Evolutionary conservation across 2,329 filamentous ascomycete genomes (phyloP), one percentile per base, ranked within the genome.

Genomic region (Claviceps sp.): DNA sequence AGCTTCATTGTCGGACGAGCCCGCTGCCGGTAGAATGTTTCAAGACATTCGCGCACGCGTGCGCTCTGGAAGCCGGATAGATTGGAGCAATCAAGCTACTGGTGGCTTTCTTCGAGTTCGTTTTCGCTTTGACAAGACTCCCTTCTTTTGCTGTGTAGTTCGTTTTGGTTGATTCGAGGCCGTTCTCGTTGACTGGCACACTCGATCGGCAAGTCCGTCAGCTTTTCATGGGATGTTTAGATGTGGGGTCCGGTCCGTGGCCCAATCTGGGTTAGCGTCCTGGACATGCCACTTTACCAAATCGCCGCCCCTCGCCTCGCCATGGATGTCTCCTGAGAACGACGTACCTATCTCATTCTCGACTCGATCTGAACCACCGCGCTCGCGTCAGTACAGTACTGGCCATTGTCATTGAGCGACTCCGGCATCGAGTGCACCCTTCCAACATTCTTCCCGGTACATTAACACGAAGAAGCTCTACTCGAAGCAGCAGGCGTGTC

Each of bases 1-100:
- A 59, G 65, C 62, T 73, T 77, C 71, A 76, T 77, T 61, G 64
- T 71, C 70, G 66, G 53, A 63, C 64, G 50, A 60, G 38, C 52
- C 55, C 52, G 59, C 57, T 61, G 66, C 66, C 68, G 69, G 70
- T 51, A 58, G 64, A n/a, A 36, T n/a, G 42, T 36, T 9, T 34
- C 49, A 5, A n/a, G 16, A 48, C 26, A 29, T 29, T 29, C 26
- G 26, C 26, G 26, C 26, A 29, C 26, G 26, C 26, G 26, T 29
- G 26, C 8, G 26, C 26, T 29, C 26, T 29, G 26, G 26, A 11
- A 29, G 8, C 26, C 8, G 8, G 2, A 11, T 29, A 29, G 3
- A 29, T 4, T 29, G 26, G 26, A 14, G 7, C 4, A 3, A 42
- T 2, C 4, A 13, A 16, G 20, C 13, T 36, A 13, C 20, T 23